Conservation (phyloP, 495 filamentous ascomycete species). For the Aspergillus heteromorphus region DNA sequence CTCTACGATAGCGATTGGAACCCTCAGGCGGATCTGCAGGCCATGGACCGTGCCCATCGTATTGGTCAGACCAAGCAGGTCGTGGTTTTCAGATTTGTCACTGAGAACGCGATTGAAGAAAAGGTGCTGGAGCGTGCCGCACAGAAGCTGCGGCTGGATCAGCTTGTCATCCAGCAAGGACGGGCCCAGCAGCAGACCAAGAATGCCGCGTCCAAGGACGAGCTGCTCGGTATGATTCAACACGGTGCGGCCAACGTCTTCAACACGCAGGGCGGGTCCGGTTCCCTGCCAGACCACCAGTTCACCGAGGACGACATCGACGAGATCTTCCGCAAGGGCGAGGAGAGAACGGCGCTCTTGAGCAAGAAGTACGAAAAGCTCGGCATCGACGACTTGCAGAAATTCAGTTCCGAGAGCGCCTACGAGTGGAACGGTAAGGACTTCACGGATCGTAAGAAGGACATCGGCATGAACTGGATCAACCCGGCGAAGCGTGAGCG, state of each 20-base stretch:
- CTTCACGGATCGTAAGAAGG: slow-evolving; percentile 85
- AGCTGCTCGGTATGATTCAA: slow-evolving; percentile 96
- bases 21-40: slow-evolving; percentile 95
- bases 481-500: slow-evolving; percentile 97
- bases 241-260: slow-evolving; percentile 96
- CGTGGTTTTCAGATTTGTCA: slow-evolving; percentile 91
- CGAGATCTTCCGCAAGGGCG: slow-evolving; percentile 75
- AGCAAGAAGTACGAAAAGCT: slow-evolving; percentile 94
- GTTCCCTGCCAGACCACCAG: slow-evolving; percentile 50
- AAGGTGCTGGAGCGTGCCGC: slow-evolving; percentile 97
- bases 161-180: slow-evolving; percentile 99
- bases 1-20: slow-evolving; percentile 99
- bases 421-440: slow-evolving; percentile 99
- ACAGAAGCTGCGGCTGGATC: slow-evolving; percentile 94
- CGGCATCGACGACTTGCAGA: slow-evolving; percentile 97
- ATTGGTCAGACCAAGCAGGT: slow-evolving; percentile 99
- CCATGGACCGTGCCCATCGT: slow-evolving; percentile 97
- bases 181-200: slow-evolving; percentile 88
- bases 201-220: slow-evolving; percentile 87
- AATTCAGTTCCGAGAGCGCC: slow-evolving; percentile 92
- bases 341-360: slow-evolving; percentile 81
- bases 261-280: slow-evolving; percentile 57
- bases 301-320: slow-evolving; percentile 87
- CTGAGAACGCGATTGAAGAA: slow-evolving; percentile 96
- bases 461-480: slow-evolving; percentile 95